Evolutionary conservation across 148 eudicot species (phyloP).

Genomic region (Rhododendron vialii): DNA sequence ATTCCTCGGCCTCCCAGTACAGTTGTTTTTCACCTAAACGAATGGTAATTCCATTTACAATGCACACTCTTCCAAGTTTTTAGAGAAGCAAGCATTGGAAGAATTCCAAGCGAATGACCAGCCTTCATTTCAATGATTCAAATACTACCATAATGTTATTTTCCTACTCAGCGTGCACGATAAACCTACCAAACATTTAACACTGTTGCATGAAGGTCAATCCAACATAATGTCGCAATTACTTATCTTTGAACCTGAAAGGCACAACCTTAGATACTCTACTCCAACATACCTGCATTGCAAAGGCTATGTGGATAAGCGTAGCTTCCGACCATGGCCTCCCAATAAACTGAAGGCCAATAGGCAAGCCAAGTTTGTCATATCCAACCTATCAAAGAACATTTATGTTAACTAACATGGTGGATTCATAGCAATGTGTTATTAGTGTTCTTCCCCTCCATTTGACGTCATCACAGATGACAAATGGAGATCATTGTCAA

Average conservation of each 20-base stretch:
- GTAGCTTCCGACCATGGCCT: constrained; percentile 92
- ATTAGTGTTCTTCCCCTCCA: neutral
- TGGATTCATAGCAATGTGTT: neutral
- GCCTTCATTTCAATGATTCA: neutral
- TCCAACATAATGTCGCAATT: neutral
- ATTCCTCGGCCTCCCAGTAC: neutral
- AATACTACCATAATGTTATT: neutral
- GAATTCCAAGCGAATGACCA: neutral
- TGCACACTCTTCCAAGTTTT: neutral
- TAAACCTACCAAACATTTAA: neutral
- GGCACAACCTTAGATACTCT: neutral
- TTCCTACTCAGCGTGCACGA: neutral
- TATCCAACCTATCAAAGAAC: constrained; percentile 66
- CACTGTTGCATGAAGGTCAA: neutral
- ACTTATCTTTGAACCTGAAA: neutral
- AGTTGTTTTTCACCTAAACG: neutral
- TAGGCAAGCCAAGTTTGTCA: constrained; percentile 76
- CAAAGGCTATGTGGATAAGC: constrained; percentile 58
- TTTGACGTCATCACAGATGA: neutral
- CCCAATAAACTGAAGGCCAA: constrained; percentile 91
- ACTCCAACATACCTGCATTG: constrained; percentile 59
- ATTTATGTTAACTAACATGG: neutral
- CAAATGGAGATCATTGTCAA: neutral
- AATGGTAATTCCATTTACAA: neutral
- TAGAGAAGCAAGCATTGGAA: neutral